phyloP scores from a whole-genome alignment of 306 rosid genomes.

The Aeschynomene evenia region DNA sequence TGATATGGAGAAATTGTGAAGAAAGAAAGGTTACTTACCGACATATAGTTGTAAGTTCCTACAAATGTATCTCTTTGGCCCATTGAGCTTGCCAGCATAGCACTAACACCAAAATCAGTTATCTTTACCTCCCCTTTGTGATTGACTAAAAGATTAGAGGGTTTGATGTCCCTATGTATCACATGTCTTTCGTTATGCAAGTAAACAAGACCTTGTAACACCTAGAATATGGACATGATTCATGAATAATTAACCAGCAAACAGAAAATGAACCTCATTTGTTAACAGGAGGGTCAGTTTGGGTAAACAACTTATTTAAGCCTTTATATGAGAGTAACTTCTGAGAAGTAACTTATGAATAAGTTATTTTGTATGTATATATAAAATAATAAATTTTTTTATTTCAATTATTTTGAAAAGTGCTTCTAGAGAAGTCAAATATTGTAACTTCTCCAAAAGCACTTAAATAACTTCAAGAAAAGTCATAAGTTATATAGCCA shows the following conservation, averaged over 20 bases:
- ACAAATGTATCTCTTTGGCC: constrained; percentile 98
- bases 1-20: constrained; percentile 4
- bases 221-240: constrained; percentile 48
- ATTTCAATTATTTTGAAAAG: no score
- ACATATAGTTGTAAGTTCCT: constrained; percentile 97
- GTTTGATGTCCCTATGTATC: constrained; percentile 95
- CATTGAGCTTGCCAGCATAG: constrained; percentile 90
- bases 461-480: no score
- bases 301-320: no score
- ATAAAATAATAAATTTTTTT: no score
- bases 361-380: no score
- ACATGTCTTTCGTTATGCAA: constrained; percentile 93
- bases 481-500: no score
- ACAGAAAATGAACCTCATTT: background rate
- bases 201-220: constrained; percentile 91
- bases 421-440: no score
- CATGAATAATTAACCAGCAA: constrained; percentile 21
- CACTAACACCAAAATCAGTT: constrained; percentile 99
- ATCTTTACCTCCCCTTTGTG: constrained; percentile 97
- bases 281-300: no score
- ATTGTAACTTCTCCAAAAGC: no score
- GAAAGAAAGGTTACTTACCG: constrained; percentile 68
- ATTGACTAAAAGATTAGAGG: constrained; percentile 92
- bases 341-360: no score
- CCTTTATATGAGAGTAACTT: no score